These are phyloP conservation scores for Mycena venus DNA, from an alignment of 768 basidiomycete species.

Conservation along the genomic window DNA sequence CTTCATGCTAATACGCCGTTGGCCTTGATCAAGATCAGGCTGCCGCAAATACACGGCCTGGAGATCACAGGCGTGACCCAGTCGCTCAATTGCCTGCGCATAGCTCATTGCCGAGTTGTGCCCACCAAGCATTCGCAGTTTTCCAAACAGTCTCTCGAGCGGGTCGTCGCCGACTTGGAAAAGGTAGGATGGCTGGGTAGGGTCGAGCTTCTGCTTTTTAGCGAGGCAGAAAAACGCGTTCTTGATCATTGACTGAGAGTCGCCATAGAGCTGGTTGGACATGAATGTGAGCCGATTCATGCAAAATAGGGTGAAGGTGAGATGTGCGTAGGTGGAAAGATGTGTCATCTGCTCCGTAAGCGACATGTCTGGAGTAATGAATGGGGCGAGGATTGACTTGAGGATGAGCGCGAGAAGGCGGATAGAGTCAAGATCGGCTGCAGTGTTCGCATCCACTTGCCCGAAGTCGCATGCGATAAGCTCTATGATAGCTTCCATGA, in stretches of 20 bases:
- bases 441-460: not conserved
- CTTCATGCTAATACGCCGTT: not conserved
- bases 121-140: conserved; percentile 29
- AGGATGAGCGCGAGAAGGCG: conserved; percentile 22
- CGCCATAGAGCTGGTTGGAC: conserved; percentile 45
- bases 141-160: conserved; percentile 45
- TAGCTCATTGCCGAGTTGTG: conserved; percentile 22
- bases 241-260: conserved; percentile 46
- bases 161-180: conserved; percentile 43
- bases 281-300: conserved; percentile 40
- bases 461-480: not conserved
- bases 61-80: too few relatives aligned
- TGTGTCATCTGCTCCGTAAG: conserved; percentile 43
- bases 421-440: conserved; percentile 10
- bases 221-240: conserved; percentile 37
- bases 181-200: too few relatives aligned
- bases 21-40: conserved; percentile 6
- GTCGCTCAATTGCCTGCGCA: not conserved
- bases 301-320: too few relatives aligned
- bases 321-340: conserved; percentile 42
- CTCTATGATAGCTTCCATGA: conserved; percentile 31
- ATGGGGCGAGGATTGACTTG: conserved; percentile 33
- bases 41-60: not conserved
- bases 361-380: conserved; percentile 21
- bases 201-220: too few relatives aligned